A percentile compares a stretch with the other conserved stretches of the same genome.
phyloP scores from a whole-genome alignment of 371 early-diverging fungal genomes.

The Cokeromyces recurvatus region DNA sequence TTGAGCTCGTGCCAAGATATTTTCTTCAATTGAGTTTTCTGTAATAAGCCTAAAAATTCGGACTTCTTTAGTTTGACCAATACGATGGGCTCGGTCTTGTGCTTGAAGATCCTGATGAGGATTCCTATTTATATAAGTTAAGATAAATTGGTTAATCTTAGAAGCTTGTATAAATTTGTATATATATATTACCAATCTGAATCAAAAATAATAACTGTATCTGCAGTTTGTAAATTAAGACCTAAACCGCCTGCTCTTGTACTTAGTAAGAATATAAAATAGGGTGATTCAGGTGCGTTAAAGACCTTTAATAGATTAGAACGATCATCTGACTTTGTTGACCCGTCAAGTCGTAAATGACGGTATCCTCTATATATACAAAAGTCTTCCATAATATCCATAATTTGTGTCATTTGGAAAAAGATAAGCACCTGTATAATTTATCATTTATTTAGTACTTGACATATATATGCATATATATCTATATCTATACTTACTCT shows the following conservation, averaged over 20 bases:
- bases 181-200: no score
- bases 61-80: slow-evolving; percentile 99
- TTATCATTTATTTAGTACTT: background rate
- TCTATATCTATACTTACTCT: slow-evolving; percentile 51
- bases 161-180: background rate
- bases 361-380: slow-evolving; percentile 71
- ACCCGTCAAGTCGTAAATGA: slow-evolving; percentile 96
- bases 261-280: slow-evolving; percentile 93
- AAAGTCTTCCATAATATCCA: slow-evolving; percentile 98
- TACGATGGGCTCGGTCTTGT: slow-evolving; percentile 99
- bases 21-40: slow-evolving; percentile 95
- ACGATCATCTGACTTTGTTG: slow-evolving; percentile 90
- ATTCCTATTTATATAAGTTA: slow-evolving; percentile 70
- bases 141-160: slow-evolving; percentile 9
- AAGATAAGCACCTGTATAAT: slow-evolving; percentile 80
- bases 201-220: slow-evolving; percentile 99
- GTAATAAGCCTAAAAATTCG: slow-evolving; percentile 97
- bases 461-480: no score
- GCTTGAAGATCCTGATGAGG: slow-evolving; percentile 99
- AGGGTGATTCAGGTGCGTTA: slow-evolving; percentile 79
- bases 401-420: slow-evolving; percentile 99
- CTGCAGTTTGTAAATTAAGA: slow-evolving; percentile 98
- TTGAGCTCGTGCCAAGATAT: slow-evolving; percentile 93
- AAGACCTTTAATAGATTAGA: slow-evolving; percentile 79
- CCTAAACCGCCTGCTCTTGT: slow-evolving; percentile 99